Evolutionary conservation across 129 eudicot species (phyloP), one percentile per base, ranked within the genome.

Genomic region (Silybum marianum): DNA sequence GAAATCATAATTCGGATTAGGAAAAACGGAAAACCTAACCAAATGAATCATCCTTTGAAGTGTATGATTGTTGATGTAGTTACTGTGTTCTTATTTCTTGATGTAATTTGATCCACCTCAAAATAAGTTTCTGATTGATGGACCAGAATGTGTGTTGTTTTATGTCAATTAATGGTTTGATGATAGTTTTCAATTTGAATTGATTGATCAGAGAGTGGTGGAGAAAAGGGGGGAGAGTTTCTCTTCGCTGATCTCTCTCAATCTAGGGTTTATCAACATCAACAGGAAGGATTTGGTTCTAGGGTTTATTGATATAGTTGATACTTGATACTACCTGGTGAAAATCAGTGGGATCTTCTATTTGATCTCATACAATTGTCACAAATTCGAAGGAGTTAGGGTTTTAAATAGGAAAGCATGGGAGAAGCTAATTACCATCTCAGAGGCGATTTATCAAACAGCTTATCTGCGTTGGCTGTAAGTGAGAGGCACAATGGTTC

Each of bases 381-480:
- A 76, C 28, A 62, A 66, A 62, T 13, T 76, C 6, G 13, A 60
- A 30, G 68, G 48, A 51, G 11, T 42, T 78, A 22, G 26, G 14
- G 72, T 68, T 68, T 32, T 74, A 23, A 12, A 40, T 28, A 32
- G 69, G 80, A 25, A 46, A 80, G 69, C 12, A 84, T 80, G 82
- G 78, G 72, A 23, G 77, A 69, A 23, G 69, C 51, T 80, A 77
- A 18, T 46, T 62, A 36, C 19, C 10, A 32, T 75, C 54, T 58
- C 65, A 74, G 78, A 69, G 70, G 85, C 65, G 70, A 58, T 58
- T 71, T 70, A 42, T 54, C 81, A 60, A 79, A 84, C 68, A 74
- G 69, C 26, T 71, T 84, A 24, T 80, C 84, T 67, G 81, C 87
- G 11, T 84, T 85, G 73, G 66, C 84, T 32, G 23, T 80, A 16